Evolutionary conservation across 2,329 filamentous ascomycete species (phyloP), one percentile per base, ranked within the genome.

Genomic region (Diplodia mutila): DNA sequence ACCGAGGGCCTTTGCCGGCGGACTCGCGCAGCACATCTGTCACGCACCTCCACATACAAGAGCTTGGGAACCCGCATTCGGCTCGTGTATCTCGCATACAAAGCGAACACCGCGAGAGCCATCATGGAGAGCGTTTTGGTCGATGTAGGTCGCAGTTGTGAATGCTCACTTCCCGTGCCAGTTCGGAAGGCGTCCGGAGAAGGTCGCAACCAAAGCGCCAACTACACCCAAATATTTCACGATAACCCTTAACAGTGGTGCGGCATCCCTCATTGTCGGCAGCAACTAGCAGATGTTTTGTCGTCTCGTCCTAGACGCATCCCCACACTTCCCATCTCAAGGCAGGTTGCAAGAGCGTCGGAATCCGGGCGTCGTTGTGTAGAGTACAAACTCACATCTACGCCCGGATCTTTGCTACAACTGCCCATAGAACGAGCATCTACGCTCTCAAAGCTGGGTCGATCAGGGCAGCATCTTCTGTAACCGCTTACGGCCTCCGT

Each of bases 1-100:
- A 46, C 59, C 59, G 59, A 63, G 59, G 42, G 46, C 49, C 27
- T 27, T 25, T 63, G 46, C 46, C 46, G 59, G 46, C 59, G 25
- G 16, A 11, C 27, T 21, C 25, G 27, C 12, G 42, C 4, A 37
- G 46, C 59, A 27, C 59, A 51, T 25, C 32, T 48, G 18, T 37
- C 37, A 46, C 16, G 7, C 46, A 51, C 18, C 14, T 7, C 23
- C 18, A 51, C 23, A 21, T 29, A 32, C 34, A 63, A 63, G 59
- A 63, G 59, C 59, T 51, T 63, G 59, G 59, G 5, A 18, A 25
- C 18, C n/a, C 29, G 3, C 3, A 25, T 27, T 29, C 27, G 42
- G 23, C 18, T 61, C 9, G 16, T 37, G 12, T 14, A 21, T 49
- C 25, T 23, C 27, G n/a, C 59, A 27, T 16, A 12, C n/a, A 16